phyloP scores from a whole-genome alignment of 495 filamentous ascomycete genomes.

The Coniosporium apollinis region DNA sequence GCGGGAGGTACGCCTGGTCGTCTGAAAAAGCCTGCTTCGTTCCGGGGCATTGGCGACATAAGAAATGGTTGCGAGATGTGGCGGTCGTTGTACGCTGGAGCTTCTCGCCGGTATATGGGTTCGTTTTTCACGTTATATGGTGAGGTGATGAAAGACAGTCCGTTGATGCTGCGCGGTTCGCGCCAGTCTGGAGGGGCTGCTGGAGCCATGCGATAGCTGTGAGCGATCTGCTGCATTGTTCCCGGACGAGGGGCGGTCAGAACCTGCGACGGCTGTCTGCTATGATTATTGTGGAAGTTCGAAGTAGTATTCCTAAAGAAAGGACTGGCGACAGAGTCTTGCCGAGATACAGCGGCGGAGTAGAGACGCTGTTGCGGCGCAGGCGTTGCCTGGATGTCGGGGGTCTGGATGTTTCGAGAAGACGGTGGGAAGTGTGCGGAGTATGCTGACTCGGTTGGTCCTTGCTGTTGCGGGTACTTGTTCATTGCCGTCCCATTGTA shows the following conservation, averaged over 20 bases:
- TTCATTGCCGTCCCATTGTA: not conserved
- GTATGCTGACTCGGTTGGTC: not conserved
- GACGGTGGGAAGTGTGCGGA: not conserved
- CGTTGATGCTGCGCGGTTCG: conserved; percentile 12
- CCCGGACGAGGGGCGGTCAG: not conserved
- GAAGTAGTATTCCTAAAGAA: conserved; percentile 14
- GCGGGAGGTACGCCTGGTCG: conserved; percentile 6
- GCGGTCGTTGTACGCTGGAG: not conserved
- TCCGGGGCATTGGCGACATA: conserved; percentile 1
- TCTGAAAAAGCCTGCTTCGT: conserved; percentile 6
- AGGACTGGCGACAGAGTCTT: conserved; percentile 15
- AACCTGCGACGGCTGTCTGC: not conserved
- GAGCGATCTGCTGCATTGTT: conserved; percentile 3
- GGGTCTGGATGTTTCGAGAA: conserved; percentile 4
- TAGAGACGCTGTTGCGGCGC: too few relatives aligned
- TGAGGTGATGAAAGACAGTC: conserved; percentile 12
- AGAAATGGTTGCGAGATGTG: not conserved
- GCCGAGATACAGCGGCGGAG: too few relatives aligned
- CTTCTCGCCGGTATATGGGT: not conserved
- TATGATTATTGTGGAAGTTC: not conserved
- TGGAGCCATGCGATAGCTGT: conserved; percentile 3
- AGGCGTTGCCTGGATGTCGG: too few relatives aligned
- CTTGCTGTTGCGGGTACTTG: not conserved
- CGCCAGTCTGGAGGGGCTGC: conserved; percentile 1
- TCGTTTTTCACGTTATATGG: conserved; percentile 5